Conservation (phyloP, 163 green algal genomes). For the Coccomyxa subellipsoidea region DNA sequence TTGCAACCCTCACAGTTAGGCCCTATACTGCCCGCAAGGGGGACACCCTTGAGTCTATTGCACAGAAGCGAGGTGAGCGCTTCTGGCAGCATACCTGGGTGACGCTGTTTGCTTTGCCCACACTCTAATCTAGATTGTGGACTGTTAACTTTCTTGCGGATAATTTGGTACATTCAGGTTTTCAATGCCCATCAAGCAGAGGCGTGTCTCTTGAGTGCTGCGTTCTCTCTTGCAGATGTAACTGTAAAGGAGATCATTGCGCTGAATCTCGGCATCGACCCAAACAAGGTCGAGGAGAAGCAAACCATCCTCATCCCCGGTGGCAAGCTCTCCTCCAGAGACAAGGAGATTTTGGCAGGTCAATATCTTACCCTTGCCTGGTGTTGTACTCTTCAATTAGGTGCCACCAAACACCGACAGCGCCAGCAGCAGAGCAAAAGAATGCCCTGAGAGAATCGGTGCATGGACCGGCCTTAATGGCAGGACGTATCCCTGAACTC, state of each 20-base stretch:
- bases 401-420: no score
- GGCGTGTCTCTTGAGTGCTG: background rate
- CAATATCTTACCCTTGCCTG: background rate
- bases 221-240: slow-evolving; percentile 28
- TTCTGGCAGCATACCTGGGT: background rate
- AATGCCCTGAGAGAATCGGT: no score
- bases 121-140: background rate
- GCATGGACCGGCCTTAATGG: no score
- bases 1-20: slow-evolving; percentile 45
- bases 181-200: no score
- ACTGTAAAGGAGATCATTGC: slow-evolving; percentile 34
- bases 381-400: no score
- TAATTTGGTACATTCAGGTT: no score
- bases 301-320: slow-evolving; percentile 80
- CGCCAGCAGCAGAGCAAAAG: no score
- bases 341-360: slow-evolving; percentile 82
- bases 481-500: no score
- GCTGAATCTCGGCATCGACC: slow-evolving; percentile 50
- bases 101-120: background rate
- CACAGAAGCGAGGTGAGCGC: slow-evolving; percentile 69
- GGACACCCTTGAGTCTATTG: slow-evolving; percentile 76
- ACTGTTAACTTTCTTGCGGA: background rate
- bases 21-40: slow-evolving; percentile 84
- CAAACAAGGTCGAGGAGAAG: slow-evolving; percentile 47
- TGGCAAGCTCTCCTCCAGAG: slow-evolving; percentile 68